Percentiles rank a stretch among this genome's conserved stretches.
Evolutionary conservation across 164 flowering plant genomes (phyloP).

Genomic region (Santalum album): DNA sequence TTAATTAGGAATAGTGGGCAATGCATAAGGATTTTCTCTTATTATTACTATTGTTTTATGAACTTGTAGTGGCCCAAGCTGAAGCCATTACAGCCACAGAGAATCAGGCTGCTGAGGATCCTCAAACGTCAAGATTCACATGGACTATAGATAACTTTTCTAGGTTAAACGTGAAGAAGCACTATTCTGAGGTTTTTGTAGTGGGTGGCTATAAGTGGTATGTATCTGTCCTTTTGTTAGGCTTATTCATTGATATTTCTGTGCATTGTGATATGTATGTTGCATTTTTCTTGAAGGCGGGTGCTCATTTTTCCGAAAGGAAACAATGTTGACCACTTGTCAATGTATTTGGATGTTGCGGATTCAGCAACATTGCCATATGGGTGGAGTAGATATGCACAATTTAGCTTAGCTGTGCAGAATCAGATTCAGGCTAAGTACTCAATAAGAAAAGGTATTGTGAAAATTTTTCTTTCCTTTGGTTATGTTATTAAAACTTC

Average conservation of each 20-base stretch:
- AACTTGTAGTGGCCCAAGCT: conserved; percentile 33
- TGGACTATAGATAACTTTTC: conserved; percentile 70
- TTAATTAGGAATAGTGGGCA: no score
- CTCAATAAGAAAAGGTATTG: conserved; percentile 59
- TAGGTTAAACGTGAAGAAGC: conserved; percentile 64
- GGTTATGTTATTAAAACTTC: no score
- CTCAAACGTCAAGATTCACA: conserved; percentile 51
- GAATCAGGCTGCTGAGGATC: conserved; percentile 59
- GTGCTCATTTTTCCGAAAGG: conserved; percentile 72
- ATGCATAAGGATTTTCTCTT: no score
- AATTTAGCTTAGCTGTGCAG: conserved; percentile 65
- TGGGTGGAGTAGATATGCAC: conserved; percentile 85
- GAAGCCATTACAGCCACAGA: conserved; percentile 47
- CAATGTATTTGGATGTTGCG: conserved; percentile 79
- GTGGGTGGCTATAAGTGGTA: conserved; percentile 79
- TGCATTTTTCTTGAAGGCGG: conserved; percentile 42
- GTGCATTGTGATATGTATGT: not conserved
- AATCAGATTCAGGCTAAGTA: conserved; percentile 51
- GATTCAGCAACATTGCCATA: conserved; percentile 58
- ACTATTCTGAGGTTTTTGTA: conserved; percentile 52
- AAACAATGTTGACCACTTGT: conserved; percentile 72
- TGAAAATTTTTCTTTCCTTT: no score
- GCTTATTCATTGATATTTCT: not conserved
- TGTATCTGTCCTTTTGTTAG: not conserved
- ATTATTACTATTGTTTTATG: not conserved